Base-by-base conservation (phyloP, 139 green algal genomes). In the Chlamydomonas eustigma region DNA sequence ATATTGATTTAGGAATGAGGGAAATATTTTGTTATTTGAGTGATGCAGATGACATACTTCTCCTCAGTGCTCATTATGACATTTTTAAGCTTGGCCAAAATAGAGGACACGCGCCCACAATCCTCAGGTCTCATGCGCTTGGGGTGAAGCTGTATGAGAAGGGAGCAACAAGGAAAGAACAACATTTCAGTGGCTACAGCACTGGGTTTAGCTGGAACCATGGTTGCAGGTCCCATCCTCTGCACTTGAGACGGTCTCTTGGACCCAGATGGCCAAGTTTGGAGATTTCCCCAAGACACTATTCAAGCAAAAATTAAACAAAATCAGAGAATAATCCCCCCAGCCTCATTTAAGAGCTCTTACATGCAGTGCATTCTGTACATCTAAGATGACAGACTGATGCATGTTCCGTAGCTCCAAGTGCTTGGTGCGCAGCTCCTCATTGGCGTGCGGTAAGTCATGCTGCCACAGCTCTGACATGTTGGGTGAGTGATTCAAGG, bases 51-150 rank as follows among this genome's bases (percentile, higher is more conserved):
- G 44, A 5, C 64, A 31, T 33, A 75, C 44, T 18, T 58, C 50
- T 81, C 76, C 35, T 73, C 51, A 22, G 25, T 18, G 1, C 6
- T 12, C 39, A 79, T 39, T 24, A 64, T 33, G 24, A 32, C 72
- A 24, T 52, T 38, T 34, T 79, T 66, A 0, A 86, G 69, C 6
- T 77, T 73, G 2, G 73, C 34, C 35, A 81, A 58, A 68, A 86
- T 86, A 69, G 76, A 71, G 31, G 39, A 66, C 31, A 83, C 33
- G 22, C 81, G 77, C n/a, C 81, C 81, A 36, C 77, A 86, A 75
- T 86, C 81, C 81, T 86, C 81, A 28, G 81, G 81, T 0, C 81
- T 63, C 50, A 80, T 76, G 65, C 65, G 65, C 33, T 44, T 72
- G 33, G 65, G 65, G 65, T 72, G 65, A 33, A 72, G 65, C 65